Evolutionary conservation across 2,329 filamentous ascomycete genomes (phyloP), one percentile per base, ranked within the genome.

Genomic region (Ceratocystis smalleyi): DNA sequence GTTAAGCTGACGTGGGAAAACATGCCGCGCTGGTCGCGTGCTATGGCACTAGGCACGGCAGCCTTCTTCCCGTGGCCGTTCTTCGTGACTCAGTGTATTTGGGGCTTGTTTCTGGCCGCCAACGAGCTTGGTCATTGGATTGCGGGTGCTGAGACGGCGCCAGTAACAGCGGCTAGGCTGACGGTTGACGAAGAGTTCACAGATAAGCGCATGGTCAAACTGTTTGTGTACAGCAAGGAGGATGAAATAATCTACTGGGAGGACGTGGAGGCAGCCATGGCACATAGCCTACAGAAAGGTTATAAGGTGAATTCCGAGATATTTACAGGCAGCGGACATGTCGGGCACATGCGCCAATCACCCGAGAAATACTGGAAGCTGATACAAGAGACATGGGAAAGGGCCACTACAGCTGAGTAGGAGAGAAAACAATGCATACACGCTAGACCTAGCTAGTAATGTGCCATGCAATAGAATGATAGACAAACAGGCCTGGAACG

Each of bases 241-340:
- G 83, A 86, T 67, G 74, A 78, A 54, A 75, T 86, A 66, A 83
- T 86, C 10, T 70, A 73, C 2, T 80, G 76, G 70, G 70, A 79
- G 65, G 82, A 85, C 67, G 78, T 85, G 0, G 80, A 83, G 68
- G 73, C 73, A 15, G 79, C 85, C 68, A 79, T 77, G 0, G 76
- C 77, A 1, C 71, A 76, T 43, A 78, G 81, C 1, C 74, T 70
- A 66, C 69, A 70, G 12, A 74, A 74, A 63, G 83, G 83, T 0
- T 84, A 79, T 68, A 69, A 70, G 24, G 77, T 79, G 1, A 73
- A 76, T 1, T 73, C 75, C 22, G 79, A 81, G 65, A 69, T 78
- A 35, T 87, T 87, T 67, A 76, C 82, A 61, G 79, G 78, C 3
- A 83, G 79, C 61, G 73, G 77, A 1, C 84, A 87, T 71, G 83